Percentiles rank a stretch among this genome's conserved stretches.
These are phyloP conservation scores for Botrytis porri DNA, from an alignment of 2,329 filamentous ascomycete genomes.

Conservation along the genomic window DNA sequence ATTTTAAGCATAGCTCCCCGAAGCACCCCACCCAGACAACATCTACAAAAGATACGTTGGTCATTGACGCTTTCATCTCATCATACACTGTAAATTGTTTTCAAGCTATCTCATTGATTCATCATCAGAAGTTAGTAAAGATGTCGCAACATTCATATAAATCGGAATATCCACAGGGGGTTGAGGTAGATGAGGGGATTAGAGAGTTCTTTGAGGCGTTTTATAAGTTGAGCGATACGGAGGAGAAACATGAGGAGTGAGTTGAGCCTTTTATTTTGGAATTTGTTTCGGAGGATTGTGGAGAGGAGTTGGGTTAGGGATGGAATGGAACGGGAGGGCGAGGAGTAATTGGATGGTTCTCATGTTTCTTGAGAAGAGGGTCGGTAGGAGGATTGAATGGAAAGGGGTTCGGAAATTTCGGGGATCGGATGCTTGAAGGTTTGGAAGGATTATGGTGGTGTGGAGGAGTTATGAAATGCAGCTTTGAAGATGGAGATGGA, in stretches of 20 bases:
- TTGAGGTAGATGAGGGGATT: conserved; percentile 54
- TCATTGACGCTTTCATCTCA: background rate
- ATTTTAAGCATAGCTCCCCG: background rate
- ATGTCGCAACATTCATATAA: background rate
- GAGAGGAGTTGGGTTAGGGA: background rate
- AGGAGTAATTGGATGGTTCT: background rate
- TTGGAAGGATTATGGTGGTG: background rate
- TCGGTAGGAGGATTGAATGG: background rate
- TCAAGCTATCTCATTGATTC: background rate
- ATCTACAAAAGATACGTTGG: background rate
- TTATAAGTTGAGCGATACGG: conserved; percentile 52
- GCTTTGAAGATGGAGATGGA: background rate
- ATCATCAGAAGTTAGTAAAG: background rate
- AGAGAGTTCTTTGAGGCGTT: conserved; percentile 67
- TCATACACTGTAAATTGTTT: background rate
- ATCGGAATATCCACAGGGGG: background rate
- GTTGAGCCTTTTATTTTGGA: conserved; percentile 44
- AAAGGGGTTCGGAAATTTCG: background rate
- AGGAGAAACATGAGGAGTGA: conserved; percentile 42
- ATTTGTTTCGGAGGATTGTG: background rate
- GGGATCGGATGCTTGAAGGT: background rate
- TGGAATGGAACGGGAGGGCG: background rate
- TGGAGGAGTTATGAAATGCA: background rate
- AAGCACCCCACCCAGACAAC: background rate
- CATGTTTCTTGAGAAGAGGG: background rate